Evolutionary conservation across 2,329 filamentous ascomycete species (phyloP).

Genomic region (Nannizzia gypsea): DNA sequence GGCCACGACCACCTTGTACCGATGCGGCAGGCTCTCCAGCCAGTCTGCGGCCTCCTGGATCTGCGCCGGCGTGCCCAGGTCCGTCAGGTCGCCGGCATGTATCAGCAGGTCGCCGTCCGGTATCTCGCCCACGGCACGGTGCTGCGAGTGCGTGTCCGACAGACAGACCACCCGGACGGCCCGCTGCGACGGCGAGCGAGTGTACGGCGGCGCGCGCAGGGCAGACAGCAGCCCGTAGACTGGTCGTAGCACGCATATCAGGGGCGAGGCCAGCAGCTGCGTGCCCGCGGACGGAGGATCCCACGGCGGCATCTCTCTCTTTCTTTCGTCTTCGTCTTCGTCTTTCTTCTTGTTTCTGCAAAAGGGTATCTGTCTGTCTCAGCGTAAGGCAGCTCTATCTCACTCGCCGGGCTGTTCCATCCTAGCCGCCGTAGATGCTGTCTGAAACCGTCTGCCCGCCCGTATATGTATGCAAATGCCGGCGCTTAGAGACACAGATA

Average conservation of each 20-base stretch:
- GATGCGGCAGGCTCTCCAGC: slow-evolving; percentile 61
- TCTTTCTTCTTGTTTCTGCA: too few species aligned
- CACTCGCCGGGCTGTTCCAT: neutral
- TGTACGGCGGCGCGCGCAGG: slow-evolving; percentile 55
- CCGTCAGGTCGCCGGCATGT: slow-evolving; percentile 76
- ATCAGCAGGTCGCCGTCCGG: slow-evolving; percentile 75
- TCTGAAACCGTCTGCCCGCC: neutral
- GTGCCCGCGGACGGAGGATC: slow-evolving; percentile 45
- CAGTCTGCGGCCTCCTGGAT: slow-evolving; percentile 79
- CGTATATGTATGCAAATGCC: neutral
- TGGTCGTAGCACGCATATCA: slow-evolving; percentile 50
- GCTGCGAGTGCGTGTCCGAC: slow-evolving; percentile 73
- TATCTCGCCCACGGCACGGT: slow-evolving; percentile 21
- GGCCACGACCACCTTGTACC: slow-evolving; percentile 67
- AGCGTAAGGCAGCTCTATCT: too few species aligned
- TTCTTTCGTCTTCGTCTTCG: too few species aligned
- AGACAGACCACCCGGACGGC: slow-evolving; percentile 72
- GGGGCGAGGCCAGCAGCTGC: slow-evolving; percentile 55
- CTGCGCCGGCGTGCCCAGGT: slow-evolving; percentile 56
- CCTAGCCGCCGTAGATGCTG: neutral
- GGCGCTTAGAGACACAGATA: neutral
- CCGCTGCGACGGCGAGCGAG: slow-evolving; percentile 41
- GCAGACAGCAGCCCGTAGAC: slow-evolving; percentile 54
- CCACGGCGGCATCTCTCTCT: slow-evolving; percentile 32
- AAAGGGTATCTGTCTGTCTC: too few species aligned